Percentiles rank a stretch among this genome's conserved stretches.
Conservation (phyloP, 805 yeast species). For the Teunomyces aglyptinius region DNA sequence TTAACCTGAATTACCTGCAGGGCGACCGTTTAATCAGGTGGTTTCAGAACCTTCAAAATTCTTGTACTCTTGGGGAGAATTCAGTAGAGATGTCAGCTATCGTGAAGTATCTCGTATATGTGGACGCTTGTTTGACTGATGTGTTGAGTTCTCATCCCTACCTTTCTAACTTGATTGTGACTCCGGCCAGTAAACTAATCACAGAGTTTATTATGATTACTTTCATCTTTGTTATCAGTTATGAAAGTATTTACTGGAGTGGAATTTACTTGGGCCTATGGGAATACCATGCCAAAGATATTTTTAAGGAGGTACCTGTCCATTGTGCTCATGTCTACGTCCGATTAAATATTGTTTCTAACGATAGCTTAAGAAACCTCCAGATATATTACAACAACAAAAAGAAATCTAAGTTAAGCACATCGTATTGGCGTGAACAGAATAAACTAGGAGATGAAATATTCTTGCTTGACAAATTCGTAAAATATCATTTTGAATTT, state of each 20-base stretch:
- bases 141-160: conserved; percentile 13
- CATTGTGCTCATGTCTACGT: conserved; percentile 76
- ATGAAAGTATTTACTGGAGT: conserved; percentile 41
- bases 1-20: not conserved
- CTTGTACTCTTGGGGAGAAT: not conserved
- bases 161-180: conserved; percentile 24
- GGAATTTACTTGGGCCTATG: conserved; percentile 44
- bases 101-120: not conserved
- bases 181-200: conserved; percentile 25
- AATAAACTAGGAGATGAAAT: conserved; percentile 14
- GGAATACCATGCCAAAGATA: conserved; percentile 56
- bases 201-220: conserved; percentile 26
- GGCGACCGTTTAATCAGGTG: not conserved
- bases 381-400: conserved; percentile 29
- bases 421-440: conserved; percentile 21
- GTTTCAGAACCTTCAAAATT: not conserved
- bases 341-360: conserved; percentile 41
- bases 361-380: conserved; percentile 16
- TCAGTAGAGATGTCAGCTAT: conserved; percentile 1
- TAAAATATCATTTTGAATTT: conserved; percentile 71
- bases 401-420: conserved; percentile 22
- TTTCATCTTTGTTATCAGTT: conserved; percentile 25
- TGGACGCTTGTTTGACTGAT: conserved; percentile 5
- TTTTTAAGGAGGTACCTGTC: conserved; percentile 68
- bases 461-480: conserved; percentile 13